phyloP scores from a whole-genome alignment of 169 alveolate species.

The Eimeria necatrix region DNA sequence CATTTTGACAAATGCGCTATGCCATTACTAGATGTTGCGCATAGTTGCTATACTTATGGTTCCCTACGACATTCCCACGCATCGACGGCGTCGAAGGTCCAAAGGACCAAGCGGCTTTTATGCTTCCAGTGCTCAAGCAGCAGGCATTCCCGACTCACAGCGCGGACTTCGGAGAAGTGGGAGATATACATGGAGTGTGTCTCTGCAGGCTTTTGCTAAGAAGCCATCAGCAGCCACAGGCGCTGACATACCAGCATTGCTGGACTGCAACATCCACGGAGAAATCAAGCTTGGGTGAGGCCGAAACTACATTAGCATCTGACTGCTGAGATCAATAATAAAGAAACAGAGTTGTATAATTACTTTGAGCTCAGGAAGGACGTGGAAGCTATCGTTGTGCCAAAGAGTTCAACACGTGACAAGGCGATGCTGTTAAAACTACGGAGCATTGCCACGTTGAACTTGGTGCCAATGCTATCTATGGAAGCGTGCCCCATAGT shows the following conservation, averaged over 20 bases:
- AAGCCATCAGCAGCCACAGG: conserved; percentile 20
- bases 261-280: conserved; percentile 67
- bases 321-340: not conserved
- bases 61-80: no score
- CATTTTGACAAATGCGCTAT: no score
- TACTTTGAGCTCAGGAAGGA: conserved; percentile 49
- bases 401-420: conserved; percentile 52
- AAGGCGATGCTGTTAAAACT: conserved; percentile 22
- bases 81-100: no score
- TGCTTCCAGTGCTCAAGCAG: no score
- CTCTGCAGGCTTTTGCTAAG: conserved; percentile 54
- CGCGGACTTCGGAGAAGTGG: not conserved
- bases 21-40: no score
- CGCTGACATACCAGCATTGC: conserved; percentile 32
- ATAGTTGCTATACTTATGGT: no score
- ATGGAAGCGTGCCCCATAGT: conserved; percentile 42
- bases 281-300: conserved; percentile 44
- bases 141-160: not conserved
- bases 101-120: no score
- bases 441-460: conserved; percentile 37
- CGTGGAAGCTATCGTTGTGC: conserved; percentile 62
- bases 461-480: conserved; percentile 42
- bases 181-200: not conserved
- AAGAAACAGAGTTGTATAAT: no score
- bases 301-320: not conserved